phyloP scores from a whole-genome alignment of 108 stramenopile species.

The Pelagomonas calceolata region DNA sequence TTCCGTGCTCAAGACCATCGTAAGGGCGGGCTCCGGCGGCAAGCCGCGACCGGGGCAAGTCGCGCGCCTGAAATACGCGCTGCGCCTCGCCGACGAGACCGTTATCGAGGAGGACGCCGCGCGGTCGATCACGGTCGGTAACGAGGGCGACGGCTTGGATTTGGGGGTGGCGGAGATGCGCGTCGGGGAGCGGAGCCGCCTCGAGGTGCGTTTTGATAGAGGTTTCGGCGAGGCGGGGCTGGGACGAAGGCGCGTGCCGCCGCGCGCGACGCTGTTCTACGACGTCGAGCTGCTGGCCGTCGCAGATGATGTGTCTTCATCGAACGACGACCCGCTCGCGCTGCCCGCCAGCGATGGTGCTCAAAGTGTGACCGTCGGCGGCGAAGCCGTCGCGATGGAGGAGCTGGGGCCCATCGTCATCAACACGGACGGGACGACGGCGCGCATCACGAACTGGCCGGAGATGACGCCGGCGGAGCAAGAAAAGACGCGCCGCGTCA shows the following conservation, averaged over 20 bases:
- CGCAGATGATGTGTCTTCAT: background rate
- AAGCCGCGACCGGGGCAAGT: too few relatives aligned
- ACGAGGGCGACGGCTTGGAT: background rate
- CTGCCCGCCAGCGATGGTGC: background rate
- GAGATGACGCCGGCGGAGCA: constrained; percentile 8
- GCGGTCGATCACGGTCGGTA: too few relatives aligned
- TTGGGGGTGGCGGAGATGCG: background rate
- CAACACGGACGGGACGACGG: constrained; percentile 10
- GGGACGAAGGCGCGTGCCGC: background rate
- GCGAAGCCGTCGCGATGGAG: background rate
- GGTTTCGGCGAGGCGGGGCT: background rate
- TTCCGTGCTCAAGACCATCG: too few relatives aligned
- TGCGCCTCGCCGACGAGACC: too few relatives aligned
- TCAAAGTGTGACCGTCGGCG: background rate
- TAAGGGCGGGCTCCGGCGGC: too few relatives aligned
- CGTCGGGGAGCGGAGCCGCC: background rate
- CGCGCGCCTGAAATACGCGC: too few relatives aligned
- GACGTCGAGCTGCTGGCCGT: background rate
- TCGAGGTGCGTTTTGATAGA: background rate
- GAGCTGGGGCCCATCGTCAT: constrained; percentile 10
- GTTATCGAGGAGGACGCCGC: too few relatives aligned
- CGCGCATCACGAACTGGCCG: constrained; percentile 16
- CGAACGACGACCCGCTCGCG: background rate
- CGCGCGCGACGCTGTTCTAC: background rate
- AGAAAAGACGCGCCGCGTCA: background rate